phyloP scores from a whole-genome alignment of 108 stramenopile species.

The Conticribra guillardii region DNA sequence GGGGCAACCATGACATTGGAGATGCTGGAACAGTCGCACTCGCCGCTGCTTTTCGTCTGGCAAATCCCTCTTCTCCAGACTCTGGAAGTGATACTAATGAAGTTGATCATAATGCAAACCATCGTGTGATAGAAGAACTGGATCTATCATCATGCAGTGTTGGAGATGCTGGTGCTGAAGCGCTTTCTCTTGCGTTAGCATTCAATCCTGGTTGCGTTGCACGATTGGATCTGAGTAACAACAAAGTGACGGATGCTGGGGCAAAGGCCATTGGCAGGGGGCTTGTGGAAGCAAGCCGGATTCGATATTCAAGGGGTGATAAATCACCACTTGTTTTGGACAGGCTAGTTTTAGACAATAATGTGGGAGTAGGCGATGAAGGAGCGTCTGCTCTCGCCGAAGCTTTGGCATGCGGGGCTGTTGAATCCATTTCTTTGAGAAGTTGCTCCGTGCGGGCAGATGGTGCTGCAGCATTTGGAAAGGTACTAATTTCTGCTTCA shows the following conservation, averaged over 20 bases:
- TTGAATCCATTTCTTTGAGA: constrained; percentile 57
- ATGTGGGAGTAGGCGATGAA: constrained; percentile 56
- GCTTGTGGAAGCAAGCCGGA: constrained; percentile 25
- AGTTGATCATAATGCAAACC: constrained; percentile 5
- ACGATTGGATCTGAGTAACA: constrained; percentile 78
- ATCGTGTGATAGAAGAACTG: constrained; percentile 57
- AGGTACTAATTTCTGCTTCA: constrained; percentile 40
- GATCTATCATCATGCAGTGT: constrained; percentile 79
- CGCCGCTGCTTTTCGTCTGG: constrained; percentile 72
- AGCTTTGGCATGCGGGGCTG: constrained; percentile 50
- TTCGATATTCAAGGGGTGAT: background rate
- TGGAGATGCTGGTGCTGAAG: constrained; percentile 75
- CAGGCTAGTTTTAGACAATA: constrained; percentile 71
- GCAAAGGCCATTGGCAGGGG: constrained; percentile 58
- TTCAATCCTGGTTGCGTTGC: constrained; percentile 54
- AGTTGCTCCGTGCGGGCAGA: constrained; percentile 76
- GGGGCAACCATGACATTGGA: constrained; percentile 72
- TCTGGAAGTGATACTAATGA: constrained; percentile 6
- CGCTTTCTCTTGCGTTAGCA: constrained; percentile 73
- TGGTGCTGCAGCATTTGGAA: constrained; percentile 67
- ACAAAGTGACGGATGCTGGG: constrained; percentile 74
- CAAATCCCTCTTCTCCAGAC: too few relatives aligned
- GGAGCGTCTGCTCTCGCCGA: constrained; percentile 67
- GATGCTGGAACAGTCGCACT: constrained; percentile 81
- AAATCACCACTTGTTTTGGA: constrained; percentile 21